Percentiles rank a stretch among this genome's conserved stretches.
Evolutionary conservation across 2,329 filamentous ascomycete species (phyloP).

Genomic region (Cladosporium velox): DNA sequence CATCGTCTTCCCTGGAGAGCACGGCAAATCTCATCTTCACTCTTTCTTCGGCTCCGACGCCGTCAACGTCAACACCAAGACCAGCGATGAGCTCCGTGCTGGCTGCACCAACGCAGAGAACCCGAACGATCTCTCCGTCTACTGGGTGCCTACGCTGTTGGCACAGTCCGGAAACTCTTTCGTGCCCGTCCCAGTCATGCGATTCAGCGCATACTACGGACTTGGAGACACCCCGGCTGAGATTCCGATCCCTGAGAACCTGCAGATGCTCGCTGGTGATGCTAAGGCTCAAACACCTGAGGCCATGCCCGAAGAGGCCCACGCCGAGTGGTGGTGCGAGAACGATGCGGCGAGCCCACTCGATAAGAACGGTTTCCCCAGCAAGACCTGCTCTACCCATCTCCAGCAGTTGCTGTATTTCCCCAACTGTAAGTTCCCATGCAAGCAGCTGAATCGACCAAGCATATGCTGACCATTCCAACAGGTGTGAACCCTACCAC

Average conservation of each 20-base stretch:
- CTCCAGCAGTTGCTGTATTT: conserved; percentile 50
- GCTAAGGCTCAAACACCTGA: conserved; percentile 41
- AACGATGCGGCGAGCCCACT: conserved; percentile 17
- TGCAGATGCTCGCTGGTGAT: conserved; percentile 46
- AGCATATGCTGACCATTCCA: conserved; percentile 26
- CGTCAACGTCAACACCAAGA: conserved; percentile 43
- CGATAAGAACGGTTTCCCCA: conserved; percentile 35
- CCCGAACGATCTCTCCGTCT: conserved; percentile 50
- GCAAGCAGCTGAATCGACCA: not conserved
- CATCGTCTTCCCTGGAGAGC: conserved; percentile 45
- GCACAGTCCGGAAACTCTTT: conserved; percentile 14
- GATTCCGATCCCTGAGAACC: conserved; percentile 48
- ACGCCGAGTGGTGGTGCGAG: conserved; percentile 44
- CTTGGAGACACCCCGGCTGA: conserved; percentile 44
- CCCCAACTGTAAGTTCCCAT: conserved; percentile 41
- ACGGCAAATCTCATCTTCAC: conserved; percentile 46
- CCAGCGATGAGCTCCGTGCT: conserved; percentile 42
- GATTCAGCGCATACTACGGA: conserved; percentile 52
- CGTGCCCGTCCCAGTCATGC: conserved; percentile 27
- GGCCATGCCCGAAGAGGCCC: conserved; percentile 26
- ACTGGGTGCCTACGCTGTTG: conserved; percentile 35
- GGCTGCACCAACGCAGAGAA: conserved; percentile 51
- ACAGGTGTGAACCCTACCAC: conserved; percentile 12
- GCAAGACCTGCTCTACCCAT: conserved; percentile 45
- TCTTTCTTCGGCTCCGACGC: conserved; percentile 50